Base-by-base conservation (phyloP, 2,329 filamentous ascomycete genomes). In the Furcasterigmium furcatum region DNA sequence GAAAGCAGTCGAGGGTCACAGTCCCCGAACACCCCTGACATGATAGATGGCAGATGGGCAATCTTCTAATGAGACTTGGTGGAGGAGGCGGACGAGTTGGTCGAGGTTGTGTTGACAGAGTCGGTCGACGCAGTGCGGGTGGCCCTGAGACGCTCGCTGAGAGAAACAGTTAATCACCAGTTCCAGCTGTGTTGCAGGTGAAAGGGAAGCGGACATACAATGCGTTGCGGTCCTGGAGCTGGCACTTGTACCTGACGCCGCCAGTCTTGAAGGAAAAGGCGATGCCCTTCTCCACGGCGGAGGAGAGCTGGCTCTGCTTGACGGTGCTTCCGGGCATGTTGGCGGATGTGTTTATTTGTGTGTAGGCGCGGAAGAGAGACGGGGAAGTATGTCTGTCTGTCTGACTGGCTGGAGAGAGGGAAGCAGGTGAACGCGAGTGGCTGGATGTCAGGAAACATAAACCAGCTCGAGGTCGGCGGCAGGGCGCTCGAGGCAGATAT, bases 191-290 rank as follows among this genome's bases (percentile, higher is more conserved):
- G 7, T 18, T 4, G 16, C 20, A 14, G 38, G 29, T 4, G 13
- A 21, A 27, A 25, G 29, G 21, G 24, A 38, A 21, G 14, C 3
- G 25, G 21, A 62, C 71, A 50, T 67, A 76, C 73, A 74, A 72
- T 12, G 59, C 45, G 50, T 55, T 47, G 45, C 72, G 70, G 58
- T 76, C 71, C 49, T 73, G 65, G 5, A 75, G 57, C 18, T 65
- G 66, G 59, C 71, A 74, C 40, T 60, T 51, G 54, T 64, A 66
- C 55, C 60, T 62, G 49, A 54, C 52, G 39, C 47, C 61, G 48
- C 70, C 71, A 34, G 72, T 63, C 61, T 66, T 68, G 61, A 76
- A 67, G 39, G 69, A 57, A 62, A 76, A 76, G 58, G 65, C 65
- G 63, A 76, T 64, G 47, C 63, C 68, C 48, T 54, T 60, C 19